Evolutionary conservation across 495 filamentous ascomycete species (phyloP).

Genomic region (Aspergillus sparsus): DNA sequence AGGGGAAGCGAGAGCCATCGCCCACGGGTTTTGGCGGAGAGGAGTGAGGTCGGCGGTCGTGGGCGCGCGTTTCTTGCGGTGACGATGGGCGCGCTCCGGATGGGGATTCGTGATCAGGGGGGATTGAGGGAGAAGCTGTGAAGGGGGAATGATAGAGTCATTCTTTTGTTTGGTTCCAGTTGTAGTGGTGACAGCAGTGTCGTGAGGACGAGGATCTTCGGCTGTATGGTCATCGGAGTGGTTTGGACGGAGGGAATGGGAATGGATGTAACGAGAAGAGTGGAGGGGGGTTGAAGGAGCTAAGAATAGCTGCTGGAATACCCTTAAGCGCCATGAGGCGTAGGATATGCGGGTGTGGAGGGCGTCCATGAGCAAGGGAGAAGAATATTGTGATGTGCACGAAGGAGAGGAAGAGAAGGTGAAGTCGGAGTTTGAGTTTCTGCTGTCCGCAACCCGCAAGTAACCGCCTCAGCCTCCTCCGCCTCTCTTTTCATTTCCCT

Average conservation of each 20-base stretch:
- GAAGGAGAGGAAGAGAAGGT: slow-evolving; percentile 13
- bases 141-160: slow-evolving; percentile 26
- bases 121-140: slow-evolving; percentile 44
- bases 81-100: slow-evolving; percentile 19
- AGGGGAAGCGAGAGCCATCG: slow-evolving; percentile 62
- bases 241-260: not conserved
- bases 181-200: slow-evolving; percentile 6
- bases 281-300: slow-evolving; percentile 6
- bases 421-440: slow-evolving; percentile 5
- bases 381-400: slow-evolving; percentile 10
- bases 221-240: not conserved
- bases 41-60: slow-evolving; percentile 46
- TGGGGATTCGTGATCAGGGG: slow-evolving; percentile 32
- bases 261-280: slow-evolving; percentile 9
- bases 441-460: slow-evolving; percentile 1
- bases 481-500: slow-evolving; percentile 5
- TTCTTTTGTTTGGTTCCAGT: not conserved
- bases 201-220: not conserved
- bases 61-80: slow-evolving; percentile 30
- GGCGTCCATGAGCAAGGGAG: slow-evolving; percentile 31
- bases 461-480: slow-evolving; percentile 12
- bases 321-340: slow-evolving; percentile 38
- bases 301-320: slow-evolving; percentile 32
- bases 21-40: slow-evolving; percentile 47
- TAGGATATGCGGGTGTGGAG: slow-evolving; percentile 29